Evolutionary conservation across 306 rosid genomes (phyloP).

Genomic region (Psophocarpus tetragonolobus): DNA sequence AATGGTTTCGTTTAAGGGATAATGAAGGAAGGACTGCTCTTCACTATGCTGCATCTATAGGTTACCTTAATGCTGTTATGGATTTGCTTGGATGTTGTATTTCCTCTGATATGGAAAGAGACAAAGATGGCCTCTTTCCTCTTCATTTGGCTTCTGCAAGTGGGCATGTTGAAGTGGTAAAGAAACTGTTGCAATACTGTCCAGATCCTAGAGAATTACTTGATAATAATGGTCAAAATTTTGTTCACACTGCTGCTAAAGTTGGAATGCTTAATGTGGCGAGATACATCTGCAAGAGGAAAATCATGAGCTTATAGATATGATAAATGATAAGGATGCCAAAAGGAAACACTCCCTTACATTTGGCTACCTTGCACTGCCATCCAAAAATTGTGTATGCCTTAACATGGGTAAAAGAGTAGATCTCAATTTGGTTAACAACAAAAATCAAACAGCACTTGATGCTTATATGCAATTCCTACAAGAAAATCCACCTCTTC

Average conservation of each 20-base stretch:
- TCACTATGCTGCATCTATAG: neutral
- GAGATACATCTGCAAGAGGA: neutral
- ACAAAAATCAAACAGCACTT: neutral
- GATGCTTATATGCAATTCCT: neutral
- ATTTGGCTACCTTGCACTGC: conserved; percentile 1
- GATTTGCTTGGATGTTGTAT: neutral
- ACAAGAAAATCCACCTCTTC: neutral
- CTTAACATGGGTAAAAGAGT: conserved; percentile 18
- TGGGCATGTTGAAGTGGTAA: neutral
- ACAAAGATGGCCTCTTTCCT: neutral
- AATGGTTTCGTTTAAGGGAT: neutral
- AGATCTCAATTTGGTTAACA: neutral
- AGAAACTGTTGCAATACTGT: neutral
- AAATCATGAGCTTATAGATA: neutral
- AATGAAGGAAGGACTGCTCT: neutral
- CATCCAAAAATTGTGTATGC: conserved; percentile 6
- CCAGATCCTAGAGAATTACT: neutral
- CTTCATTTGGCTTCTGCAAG: neutral
- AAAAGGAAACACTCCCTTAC: conserved; percentile 31
- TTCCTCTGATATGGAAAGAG: neutral
- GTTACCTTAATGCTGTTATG: neutral
- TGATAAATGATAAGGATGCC: conserved; percentile 13
- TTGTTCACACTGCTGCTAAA: neutral
- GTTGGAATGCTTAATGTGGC: neutral
- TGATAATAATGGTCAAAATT: neutral